Evolutionary conservation across 129 eudicot genomes (phyloP).

Genomic region (Rutidosis leptorrhynchoides): DNA sequence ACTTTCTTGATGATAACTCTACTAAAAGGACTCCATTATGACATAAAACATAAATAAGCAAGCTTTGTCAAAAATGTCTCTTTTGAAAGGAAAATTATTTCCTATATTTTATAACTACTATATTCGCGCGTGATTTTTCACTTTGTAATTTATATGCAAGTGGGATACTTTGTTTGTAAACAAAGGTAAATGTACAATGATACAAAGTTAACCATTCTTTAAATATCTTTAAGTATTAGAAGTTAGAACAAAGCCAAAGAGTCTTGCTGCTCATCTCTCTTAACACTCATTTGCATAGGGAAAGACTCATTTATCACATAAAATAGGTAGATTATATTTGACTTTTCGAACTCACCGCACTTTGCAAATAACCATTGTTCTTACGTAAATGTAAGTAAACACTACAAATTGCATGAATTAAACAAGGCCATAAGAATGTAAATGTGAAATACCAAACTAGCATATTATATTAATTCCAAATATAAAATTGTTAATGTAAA

Average conservation of each 20-base stretch:
- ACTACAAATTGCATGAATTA: background rate
- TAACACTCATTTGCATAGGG: background rate
- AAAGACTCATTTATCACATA: background rate
- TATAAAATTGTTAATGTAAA: background rate
- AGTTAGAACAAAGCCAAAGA: background rate
- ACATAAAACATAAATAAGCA: slow-evolving; percentile 3
- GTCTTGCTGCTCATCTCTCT: background rate
- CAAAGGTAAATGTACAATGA: slow-evolving; percentile 1
- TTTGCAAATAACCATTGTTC: background rate
- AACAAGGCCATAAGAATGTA: background rate
- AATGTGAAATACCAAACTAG: background rate
- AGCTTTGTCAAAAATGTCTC: slow-evolving; percentile 8
- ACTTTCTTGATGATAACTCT: slow-evolving; percentile 35
- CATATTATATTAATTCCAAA: background rate
- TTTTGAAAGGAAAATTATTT: background rate
- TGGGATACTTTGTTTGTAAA: background rate
- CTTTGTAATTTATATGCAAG: background rate
- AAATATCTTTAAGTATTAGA: background rate
- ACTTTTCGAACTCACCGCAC: background rate
- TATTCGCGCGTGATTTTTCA: background rate
- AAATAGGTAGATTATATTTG: background rate
- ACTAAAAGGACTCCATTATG: slow-evolving; percentile 27
- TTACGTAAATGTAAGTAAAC: background rate
- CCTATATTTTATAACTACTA: background rate
- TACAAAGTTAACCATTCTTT: background rate